These are phyloP conservation scores for Scheffersomyces illinoinensis DNA, from an alignment of 1,139 yeast species.

Conservation along the genomic window DNA sequence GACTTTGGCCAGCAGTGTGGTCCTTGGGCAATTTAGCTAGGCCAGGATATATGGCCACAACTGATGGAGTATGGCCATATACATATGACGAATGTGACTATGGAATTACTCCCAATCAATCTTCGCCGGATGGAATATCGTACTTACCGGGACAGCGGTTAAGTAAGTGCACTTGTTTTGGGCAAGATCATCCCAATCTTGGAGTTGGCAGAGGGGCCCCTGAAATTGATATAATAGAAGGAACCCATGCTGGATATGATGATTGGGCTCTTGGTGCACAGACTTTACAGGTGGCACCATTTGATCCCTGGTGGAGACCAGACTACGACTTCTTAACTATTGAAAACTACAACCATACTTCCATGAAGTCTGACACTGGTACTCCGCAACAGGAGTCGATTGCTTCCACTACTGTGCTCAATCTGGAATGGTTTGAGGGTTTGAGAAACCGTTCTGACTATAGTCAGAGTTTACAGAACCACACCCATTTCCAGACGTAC, in stretches of 20 bases:
- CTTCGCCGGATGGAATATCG: slow-evolving; percentile 30
- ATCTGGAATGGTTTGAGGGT: slow-evolving; percentile 23
- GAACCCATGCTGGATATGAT: slow-evolving; percentile 17
- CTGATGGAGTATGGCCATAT: slow-evolving; percentile 38
- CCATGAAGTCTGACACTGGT: slow-evolving; percentile 29
- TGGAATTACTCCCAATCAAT: slow-evolving; percentile 32
- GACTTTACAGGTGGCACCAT: slow-evolving; percentile 34
- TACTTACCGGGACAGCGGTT: slow-evolving; percentile 32
- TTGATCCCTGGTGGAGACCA: slow-evolving; percentile 37
- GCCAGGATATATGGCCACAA: slow-evolving; percentile 31
- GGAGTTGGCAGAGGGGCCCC: slow-evolving; percentile 37
- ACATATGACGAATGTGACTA: slow-evolving; percentile 32
- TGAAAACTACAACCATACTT: slow-evolving; percentile 18
- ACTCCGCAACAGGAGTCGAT: slow-evolving; percentile 34
- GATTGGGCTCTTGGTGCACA: slow-evolving; percentile 25
- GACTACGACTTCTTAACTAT: slow-evolving; percentile 28
- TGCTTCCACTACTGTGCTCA: slow-evolving; percentile 24
- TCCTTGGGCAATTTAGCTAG: slow-evolving; percentile 32
- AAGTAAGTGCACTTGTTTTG: slow-evolving; percentile 25
- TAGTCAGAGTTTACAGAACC: neutral
- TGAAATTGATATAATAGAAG: slow-evolving; percentile 35
- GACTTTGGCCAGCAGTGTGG: slow-evolving; percentile 38
- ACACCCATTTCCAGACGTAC: slow-evolving; percentile 18
- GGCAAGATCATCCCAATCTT: slow-evolving; percentile 31
- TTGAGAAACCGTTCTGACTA: slow-evolving; percentile 8